These are phyloP conservation scores for Ilex aquifolium DNA, from an alignment of 257 asterid species.

Conservation along the genomic window DNA sequence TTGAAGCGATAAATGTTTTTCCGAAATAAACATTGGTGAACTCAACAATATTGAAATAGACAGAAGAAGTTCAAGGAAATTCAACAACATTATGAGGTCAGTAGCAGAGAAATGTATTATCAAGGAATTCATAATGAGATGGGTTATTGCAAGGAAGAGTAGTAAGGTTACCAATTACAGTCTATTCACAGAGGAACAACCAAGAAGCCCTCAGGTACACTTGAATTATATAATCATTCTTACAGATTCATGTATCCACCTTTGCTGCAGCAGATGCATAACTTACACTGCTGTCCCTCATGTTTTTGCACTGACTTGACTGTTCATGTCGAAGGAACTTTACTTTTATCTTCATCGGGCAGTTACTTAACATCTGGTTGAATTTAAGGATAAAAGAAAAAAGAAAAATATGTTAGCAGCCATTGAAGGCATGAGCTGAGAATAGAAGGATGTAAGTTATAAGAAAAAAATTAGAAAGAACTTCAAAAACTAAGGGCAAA, in stretches of 20 bases:
- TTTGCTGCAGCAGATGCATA: conserved; percentile 93
- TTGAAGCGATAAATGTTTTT: too few relatives aligned
- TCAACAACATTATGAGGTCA: background rate
- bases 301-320: conserved; percentile 84
- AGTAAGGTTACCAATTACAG: too few relatives aligned
- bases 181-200: background rate
- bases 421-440: background rate
- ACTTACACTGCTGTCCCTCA: conserved; percentile 94
- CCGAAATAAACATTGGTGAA: too few relatives aligned
- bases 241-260: conserved; percentile 40
- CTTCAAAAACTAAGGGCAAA: too few relatives aligned
- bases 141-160: background rate
- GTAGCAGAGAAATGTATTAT: too few relatives aligned
- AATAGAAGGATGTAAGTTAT: too few relatives aligned
- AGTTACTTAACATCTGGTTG: conserved; percentile 64
- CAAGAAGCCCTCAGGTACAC: background rate
- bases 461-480: too few relatives aligned
- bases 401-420: background rate
- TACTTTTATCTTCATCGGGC: conserved; percentile 67
- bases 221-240: too few relatives aligned
- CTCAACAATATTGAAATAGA: too few relatives aligned
- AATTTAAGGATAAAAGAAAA: conserved; percentile 9
- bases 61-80: background rate
- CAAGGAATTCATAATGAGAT: background rate
- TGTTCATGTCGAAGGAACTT: conserved; percentile 82